Percentiles rank a stretch among this genome's conserved stretches.
Conservation (phyloP, 148 eudicot species). For the Fagopyrum homotropicum region DNA sequence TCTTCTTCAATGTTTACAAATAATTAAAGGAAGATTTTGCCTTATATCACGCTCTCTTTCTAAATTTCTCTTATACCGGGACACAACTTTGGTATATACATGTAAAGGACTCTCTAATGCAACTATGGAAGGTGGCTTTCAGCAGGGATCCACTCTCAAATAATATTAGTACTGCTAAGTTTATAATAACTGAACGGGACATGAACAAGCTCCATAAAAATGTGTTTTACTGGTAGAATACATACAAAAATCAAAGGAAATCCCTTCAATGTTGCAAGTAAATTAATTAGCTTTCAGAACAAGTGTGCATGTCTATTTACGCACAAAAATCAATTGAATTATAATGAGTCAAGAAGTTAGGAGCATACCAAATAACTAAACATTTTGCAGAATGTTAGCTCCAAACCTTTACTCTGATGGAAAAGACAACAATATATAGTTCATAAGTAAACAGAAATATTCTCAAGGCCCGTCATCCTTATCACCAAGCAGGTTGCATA, state of each 20-base stretch:
- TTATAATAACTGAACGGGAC: too few species aligned
- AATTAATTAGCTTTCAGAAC: too few species aligned
- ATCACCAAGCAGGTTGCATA: constrained; percentile 73
- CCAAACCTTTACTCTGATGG: neutral
- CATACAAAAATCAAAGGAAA: too few species aligned
- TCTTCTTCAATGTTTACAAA: neutral
- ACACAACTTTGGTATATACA: too few species aligned
- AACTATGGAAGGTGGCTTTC: too few species aligned
- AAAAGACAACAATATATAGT: neutral
- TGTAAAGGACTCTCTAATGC: too few species aligned
- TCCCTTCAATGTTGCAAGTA: too few species aligned
- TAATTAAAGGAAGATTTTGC: neutral
- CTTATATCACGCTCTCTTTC: neutral
- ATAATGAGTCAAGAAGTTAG: neutral
- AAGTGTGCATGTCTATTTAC: too few species aligned
- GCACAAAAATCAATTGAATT: neutral
- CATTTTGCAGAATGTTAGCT: neutral
- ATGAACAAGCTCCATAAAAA: too few species aligned
- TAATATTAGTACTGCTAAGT: too few species aligned
- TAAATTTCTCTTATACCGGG: neutral
- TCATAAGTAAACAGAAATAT: neutral
- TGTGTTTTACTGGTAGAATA: too few species aligned
- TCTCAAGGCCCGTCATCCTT: constrained; percentile 57
- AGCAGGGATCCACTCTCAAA: too few species aligned
- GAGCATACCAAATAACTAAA: neutral